Conservation (phyloP, 73 alveolate genomes). For the Paramecium caudatum region DNA sequence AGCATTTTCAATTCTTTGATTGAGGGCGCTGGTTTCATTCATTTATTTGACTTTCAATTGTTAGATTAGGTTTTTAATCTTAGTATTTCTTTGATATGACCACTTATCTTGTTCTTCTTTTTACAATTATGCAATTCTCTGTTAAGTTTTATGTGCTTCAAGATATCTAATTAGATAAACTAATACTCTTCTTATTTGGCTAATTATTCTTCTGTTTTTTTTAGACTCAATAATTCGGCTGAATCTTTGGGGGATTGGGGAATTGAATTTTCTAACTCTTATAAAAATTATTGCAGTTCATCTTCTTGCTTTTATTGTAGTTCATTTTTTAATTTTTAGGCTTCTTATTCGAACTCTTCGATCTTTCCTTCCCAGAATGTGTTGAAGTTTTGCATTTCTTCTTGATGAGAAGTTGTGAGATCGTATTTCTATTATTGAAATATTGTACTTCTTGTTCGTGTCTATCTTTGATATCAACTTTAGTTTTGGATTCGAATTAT, state of each 20-base stretch:
- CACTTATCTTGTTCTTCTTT: slow-evolving; percentile 73
- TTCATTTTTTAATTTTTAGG: slow-evolving; percentile 57
- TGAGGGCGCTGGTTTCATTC: slow-evolving; percentile 53
- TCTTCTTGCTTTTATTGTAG: slow-evolving; percentile 61
- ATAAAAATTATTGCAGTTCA: slow-evolving; percentile 52
- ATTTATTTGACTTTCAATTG: slow-evolving; percentile 29
- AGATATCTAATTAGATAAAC: slow-evolving; percentile 36
- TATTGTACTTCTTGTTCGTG: slow-evolving; percentile 66
- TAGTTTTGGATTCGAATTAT: slow-evolving; percentile 64
- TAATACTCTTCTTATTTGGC: slow-evolving; percentile 72
- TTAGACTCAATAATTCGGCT: slow-evolving; percentile 75
- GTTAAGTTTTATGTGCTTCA: slow-evolving; percentile 73
- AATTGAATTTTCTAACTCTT: slow-evolving; percentile 71
- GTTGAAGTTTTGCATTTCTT: slow-evolving; percentile 67
- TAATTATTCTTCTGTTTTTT: slow-evolving; percentile 70
- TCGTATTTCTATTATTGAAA: slow-evolving; percentile 65
- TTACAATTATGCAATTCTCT: slow-evolving; percentile 52
- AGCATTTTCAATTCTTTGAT: slow-evolving; percentile 63
- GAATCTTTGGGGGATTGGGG: slow-evolving; percentile 71
- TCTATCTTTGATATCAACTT: slow-evolving; percentile 64
- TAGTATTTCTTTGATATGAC: slow-evolving; percentile 58
- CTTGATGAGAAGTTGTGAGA: slow-evolving; percentile 54
- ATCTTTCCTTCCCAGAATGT: slow-evolving; percentile 74
- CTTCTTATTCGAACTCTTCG: slow-evolving; percentile 67
- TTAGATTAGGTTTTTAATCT: slow-evolving; percentile 53